These are phyloP conservation scores for Tolypocladium endophyticum DNA, from an alignment of 2,329 filamentous ascomycete genomes.

Conservation along the genomic window DNA sequence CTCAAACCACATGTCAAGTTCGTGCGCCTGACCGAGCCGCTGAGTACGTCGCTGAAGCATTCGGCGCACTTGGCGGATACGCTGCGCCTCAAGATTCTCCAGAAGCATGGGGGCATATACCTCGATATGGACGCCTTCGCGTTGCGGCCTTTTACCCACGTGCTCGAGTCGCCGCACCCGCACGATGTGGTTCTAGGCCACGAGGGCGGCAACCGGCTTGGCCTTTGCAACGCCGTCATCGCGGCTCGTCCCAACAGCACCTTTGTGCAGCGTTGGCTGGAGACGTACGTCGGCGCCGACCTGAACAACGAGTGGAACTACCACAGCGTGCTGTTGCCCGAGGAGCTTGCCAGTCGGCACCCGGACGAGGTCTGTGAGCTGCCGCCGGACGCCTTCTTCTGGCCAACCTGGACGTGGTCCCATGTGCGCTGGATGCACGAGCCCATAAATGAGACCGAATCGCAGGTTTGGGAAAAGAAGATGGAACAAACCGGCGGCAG, in stretches of 20 bases:
- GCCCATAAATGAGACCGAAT: conserved; percentile 1
- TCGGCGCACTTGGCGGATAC: conserved; percentile 3
- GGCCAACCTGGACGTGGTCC: conserved; percentile 8
- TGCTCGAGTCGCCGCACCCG: conserved; percentile 1
- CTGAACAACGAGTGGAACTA: conserved; percentile 1
- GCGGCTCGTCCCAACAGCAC: conserved; percentile 7
- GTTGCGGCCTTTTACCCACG: conserved; percentile 3
- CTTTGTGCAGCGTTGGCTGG: conserved; percentile 6
- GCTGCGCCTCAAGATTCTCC: conserved; percentile 5
- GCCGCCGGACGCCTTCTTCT: conserved; percentile 7
- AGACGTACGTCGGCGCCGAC: conserved; percentile 1
- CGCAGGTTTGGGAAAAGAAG: conserved; percentile 1
- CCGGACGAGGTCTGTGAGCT: conserved; percentile 5
- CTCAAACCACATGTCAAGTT: conserved; percentile 3
- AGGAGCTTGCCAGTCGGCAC: not conserved
- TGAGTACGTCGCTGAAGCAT: not conserved
- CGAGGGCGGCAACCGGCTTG: conserved; percentile 6
- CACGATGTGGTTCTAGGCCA: conserved; percentile 5
- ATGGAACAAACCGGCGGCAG: conserved; percentile 6
- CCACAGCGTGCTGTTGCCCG: conserved; percentile 4
- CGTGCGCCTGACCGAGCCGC: conserved; percentile 1
- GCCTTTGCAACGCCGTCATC: conserved; percentile 7
- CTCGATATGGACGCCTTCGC: conserved; percentile 7
- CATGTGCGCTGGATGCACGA: conserved; percentile 10
- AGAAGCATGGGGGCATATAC: conserved; percentile 6